Percentiles rank a stretch among this genome's conserved stretches.
Evolutionary conservation across 2,329 filamentous ascomycete species (phyloP).

Genomic region (Trichoderma breve): DNA sequence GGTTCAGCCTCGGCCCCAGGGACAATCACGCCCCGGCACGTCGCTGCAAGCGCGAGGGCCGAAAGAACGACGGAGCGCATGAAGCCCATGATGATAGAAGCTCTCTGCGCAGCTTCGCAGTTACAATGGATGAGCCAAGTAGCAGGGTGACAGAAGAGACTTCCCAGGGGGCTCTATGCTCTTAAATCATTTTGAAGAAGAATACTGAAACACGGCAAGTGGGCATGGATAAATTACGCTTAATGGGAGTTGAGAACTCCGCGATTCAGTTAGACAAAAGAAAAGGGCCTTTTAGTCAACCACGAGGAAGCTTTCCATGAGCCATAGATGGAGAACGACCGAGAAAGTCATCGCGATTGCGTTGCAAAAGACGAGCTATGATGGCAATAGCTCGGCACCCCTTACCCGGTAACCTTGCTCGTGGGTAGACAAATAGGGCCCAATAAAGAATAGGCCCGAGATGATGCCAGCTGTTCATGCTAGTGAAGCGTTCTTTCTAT

Average conservation of each 20-base stretch:
- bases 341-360: neutral
- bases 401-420: neutral
- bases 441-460: constrained; percentile 9
- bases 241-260: neutral
- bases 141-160: neutral
- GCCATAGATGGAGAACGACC: neutral
- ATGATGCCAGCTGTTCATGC: neutral
- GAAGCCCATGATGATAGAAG: constrained; percentile 1
- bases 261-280: neutral
- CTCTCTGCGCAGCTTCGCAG: neutral
- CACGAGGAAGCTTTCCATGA: neutral
- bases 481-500: neutral
- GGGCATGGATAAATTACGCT: neutral
- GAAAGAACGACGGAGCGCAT: constrained; percentile 3
- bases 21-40: neutral
- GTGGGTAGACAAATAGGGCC: neutral
- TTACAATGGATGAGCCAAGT: neutral
- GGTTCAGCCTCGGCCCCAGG: neutral
- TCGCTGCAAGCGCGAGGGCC: neutral
- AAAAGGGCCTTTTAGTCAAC: constrained; percentile 1
- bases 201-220: neutral
- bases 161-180: neutral
- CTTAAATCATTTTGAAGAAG: neutral
- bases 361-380: neutral
- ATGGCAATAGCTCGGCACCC: neutral